phyloP scores from a whole-genome alignment of 495 filamentous ascomycete species.

The Aspergillus incahuasiensis region DNA sequence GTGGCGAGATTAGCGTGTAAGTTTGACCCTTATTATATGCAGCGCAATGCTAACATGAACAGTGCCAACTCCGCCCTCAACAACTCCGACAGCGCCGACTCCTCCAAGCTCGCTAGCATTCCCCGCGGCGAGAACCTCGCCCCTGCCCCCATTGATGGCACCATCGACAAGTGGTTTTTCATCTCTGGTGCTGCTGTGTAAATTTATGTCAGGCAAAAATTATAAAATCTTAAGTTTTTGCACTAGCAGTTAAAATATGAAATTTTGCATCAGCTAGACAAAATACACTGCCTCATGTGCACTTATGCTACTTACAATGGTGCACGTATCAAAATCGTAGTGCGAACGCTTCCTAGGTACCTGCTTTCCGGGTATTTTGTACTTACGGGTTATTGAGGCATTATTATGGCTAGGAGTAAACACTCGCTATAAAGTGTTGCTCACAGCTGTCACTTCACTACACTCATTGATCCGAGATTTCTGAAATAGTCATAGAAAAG shows the following conservation, averaged over 20 bases:
- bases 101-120: constrained; percentile 62
- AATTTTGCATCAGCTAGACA: constrained; percentile 2
- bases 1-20: constrained; percentile 78
- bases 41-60: neutral
- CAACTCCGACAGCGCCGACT: constrained; percentile 61
- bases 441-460: too few relatives aligned
- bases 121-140: constrained; percentile 67
- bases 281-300: constrained; percentile 5
- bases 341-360: too few relatives aligned
- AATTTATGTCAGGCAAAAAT: constrained; percentile 24
- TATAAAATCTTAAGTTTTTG: constrained; percentile 15
- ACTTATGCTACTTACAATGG: neutral
- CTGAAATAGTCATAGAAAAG: too few relatives aligned
- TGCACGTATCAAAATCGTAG: constrained; percentile 4
- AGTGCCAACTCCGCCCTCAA: constrained; percentile 78
- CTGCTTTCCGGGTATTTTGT: too few relatives aligned
- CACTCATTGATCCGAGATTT: too few relatives aligned
- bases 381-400: too few relatives aligned
- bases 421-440: too few relatives aligned
- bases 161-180: constrained; percentile 99
- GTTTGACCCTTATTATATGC: constrained; percentile 29
- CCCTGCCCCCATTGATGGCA: constrained; percentile 87
- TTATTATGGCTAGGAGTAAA: too few relatives aligned
- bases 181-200: constrained; percentile 96
- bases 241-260: constrained; percentile 10